These are phyloP conservation scores for Bremia lactucae DNA, from an alignment of 352 stramenopile genomes.

Conservation along the genomic window DNA sequence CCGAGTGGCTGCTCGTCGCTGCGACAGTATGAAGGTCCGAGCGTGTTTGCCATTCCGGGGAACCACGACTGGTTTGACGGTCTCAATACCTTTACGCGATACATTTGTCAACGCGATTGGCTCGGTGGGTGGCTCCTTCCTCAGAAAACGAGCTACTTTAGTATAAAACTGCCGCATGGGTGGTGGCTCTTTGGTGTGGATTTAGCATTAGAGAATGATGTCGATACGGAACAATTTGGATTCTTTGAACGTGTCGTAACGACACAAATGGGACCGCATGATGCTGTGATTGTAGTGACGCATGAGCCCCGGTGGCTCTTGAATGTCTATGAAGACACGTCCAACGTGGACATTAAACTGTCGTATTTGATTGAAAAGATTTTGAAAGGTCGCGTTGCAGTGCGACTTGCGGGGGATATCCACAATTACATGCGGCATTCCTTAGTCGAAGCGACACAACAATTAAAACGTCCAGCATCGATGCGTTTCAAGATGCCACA, in stretches of 20 bases:
- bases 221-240: constrained; percentile 89
- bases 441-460: constrained; percentile 28
- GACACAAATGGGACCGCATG: constrained; percentile 61
- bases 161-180: constrained; percentile 78
- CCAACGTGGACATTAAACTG: constrained; percentile 64
- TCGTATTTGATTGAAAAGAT: constrained; percentile 66
- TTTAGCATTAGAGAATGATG: constrained; percentile 86
- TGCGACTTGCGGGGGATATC: constrained; percentile 86
- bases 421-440: constrained; percentile 91
- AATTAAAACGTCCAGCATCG: constrained; percentile 20
- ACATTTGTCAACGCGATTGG: constrained; percentile 87
- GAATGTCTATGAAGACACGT: constrained; percentile 75
- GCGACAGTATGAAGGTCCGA: constrained; percentile 57
- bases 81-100: constrained; percentile 87
- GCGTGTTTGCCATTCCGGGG: constrained; percentile 72
- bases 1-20: constrained; percentile 39
- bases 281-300: constrained; percentile 87
- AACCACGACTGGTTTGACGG: constrained; percentile 94
- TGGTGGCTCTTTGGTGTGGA: constrained; percentile 91
- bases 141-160: constrained; percentile 89
- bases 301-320: constrained; percentile 89
- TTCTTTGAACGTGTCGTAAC: constrained; percentile 83
- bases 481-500: constrained; percentile 16
- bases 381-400: constrained; percentile 56
- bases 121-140: constrained; percentile 88